Conservation (phyloP, 495 filamentous ascomycete species). For the Extremus antarcticus region DNA sequence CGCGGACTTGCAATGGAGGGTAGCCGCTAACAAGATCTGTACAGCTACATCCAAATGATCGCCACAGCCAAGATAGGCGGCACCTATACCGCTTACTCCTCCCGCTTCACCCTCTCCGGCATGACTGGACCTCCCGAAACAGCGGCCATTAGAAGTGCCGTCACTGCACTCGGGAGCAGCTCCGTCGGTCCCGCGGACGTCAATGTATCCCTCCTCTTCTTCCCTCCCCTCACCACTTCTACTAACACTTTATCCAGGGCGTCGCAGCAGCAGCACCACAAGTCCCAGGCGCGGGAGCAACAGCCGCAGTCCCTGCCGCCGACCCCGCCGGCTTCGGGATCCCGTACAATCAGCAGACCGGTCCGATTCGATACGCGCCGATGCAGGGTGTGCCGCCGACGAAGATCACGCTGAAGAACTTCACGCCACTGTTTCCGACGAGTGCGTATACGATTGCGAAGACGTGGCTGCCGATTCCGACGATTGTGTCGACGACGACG, state of each 20-base stretch:
- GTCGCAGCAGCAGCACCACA: constrained; percentile 1
- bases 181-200: constrained; percentile 35
- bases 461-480: constrained; percentile 45
- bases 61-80: constrained; percentile 41
- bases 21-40: not conserved
- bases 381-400: constrained; percentile 58
- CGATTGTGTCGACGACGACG: constrained; percentile 51
- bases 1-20: not conserved
- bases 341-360: constrained; percentile 53
- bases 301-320: not conserved
- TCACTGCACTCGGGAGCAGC: constrained; percentile 25
- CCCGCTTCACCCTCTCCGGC: constrained; percentile 52
- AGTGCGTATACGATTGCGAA: constrained; percentile 49
- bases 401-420: constrained; percentile 48
- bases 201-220: constrained; percentile 18
- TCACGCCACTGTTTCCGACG: constrained; percentile 50
- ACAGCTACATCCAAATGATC: constrained; percentile 56
- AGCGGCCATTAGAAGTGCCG: constrained; percentile 34
- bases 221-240: constrained; percentile 2
- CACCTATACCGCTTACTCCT: constrained; percentile 47
- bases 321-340: constrained; percentile 33
- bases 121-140: constrained; percentile 55
- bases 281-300: constrained; percentile 11
- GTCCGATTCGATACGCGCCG: constrained; percentile 57
- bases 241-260: constrained; percentile 9